Conservation (phyloP, 768 basidiomycete genomes). For the Rhizopogon salebrosus region DNA sequence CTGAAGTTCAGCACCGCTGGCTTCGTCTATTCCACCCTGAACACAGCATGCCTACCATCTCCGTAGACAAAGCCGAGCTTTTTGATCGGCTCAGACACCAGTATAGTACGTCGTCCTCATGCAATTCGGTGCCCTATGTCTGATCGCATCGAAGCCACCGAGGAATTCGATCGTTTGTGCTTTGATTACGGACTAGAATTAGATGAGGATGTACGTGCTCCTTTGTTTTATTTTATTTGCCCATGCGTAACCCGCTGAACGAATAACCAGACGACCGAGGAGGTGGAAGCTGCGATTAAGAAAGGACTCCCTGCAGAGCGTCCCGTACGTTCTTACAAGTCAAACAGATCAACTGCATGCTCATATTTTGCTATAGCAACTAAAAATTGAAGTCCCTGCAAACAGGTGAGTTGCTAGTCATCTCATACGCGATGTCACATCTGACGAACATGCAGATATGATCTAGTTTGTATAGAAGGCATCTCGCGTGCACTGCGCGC, state of each 20-base stretch:
- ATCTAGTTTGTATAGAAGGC: conserved; percentile 95
- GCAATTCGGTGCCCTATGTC: background rate
- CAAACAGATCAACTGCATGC: background rate
- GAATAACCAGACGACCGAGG: conserved; percentile 72
- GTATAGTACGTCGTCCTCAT: conserved; percentile 54
- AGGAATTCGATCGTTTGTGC: conserved; percentile 91
- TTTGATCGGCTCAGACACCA: conserved; percentile 79
- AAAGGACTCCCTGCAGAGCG: conserved; percentile 83
- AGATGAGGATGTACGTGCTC: conserved; percentile 84
- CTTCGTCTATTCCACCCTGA: background rate
- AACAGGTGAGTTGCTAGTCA: conserved; percentile 57
- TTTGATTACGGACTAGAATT: conserved; percentile 98
- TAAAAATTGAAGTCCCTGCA: conserved; percentile 99
- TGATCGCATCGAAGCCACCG: conserved; percentile 56
- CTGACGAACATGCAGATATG: conserved; percentile 59
- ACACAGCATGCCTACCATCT: conserved; percentile 80
- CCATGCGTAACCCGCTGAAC: conserved; percentile 1
- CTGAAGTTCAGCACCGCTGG: background rate
- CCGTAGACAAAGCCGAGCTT: conserved; percentile 93
- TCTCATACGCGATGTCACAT: conserved; percentile 3
- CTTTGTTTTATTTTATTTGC: background rate
- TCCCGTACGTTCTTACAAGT: conserved; percentile 43
- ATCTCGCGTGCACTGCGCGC: conserved; percentile 81
- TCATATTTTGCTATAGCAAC: conserved; percentile 52
- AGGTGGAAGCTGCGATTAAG: conserved; percentile 76